Conservation (phyloP, 2,329 filamentous ascomycete species). For the Colletotrichum tamarilloi region DNA sequence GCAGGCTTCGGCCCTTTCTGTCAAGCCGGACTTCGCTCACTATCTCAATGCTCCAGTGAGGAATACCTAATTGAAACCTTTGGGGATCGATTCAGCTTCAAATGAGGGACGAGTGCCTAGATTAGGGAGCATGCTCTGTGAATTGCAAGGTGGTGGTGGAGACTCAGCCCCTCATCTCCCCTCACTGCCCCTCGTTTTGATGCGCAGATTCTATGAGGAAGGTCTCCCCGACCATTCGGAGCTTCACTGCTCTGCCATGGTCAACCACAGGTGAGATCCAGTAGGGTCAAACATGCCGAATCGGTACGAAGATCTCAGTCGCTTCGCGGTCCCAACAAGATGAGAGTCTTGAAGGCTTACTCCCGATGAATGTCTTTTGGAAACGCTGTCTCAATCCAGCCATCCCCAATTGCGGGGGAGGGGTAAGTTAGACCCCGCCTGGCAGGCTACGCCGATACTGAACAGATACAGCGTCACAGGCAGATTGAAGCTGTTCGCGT, state of each 20-base stretch:
- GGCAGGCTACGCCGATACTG: conserved; percentile 22
- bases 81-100: neutral
- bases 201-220: neutral
- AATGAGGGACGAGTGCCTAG: neutral
- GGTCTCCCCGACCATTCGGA: conserved; percentile 4
- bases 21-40: neutral
- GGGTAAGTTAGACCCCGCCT: conserved; percentile 3
- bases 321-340: neutral
- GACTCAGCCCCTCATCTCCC: conserved; percentile 4
- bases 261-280: neutral
- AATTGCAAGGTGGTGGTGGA: neutral
- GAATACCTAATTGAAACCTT: too few relatives aligned
- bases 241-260: too few relatives aligned
- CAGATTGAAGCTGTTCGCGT: neutral
- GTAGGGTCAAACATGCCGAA: neutral
- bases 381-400: neutral
- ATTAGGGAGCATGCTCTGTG: neutral
- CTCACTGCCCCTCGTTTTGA: neutral
- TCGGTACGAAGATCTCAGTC: neutral
- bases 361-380: neutral
- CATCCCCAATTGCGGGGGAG: conserved; percentile 12
- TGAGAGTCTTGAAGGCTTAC: neutral
- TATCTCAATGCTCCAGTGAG: neutral
- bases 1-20: neutral
- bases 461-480: neutral